Percentiles rank a stretch among this genome's conserved stretches.
phyloP scores from a whole-genome alignment of 2,329 filamentous ascomycete genomes.

The Curvularia sp. region DNA sequence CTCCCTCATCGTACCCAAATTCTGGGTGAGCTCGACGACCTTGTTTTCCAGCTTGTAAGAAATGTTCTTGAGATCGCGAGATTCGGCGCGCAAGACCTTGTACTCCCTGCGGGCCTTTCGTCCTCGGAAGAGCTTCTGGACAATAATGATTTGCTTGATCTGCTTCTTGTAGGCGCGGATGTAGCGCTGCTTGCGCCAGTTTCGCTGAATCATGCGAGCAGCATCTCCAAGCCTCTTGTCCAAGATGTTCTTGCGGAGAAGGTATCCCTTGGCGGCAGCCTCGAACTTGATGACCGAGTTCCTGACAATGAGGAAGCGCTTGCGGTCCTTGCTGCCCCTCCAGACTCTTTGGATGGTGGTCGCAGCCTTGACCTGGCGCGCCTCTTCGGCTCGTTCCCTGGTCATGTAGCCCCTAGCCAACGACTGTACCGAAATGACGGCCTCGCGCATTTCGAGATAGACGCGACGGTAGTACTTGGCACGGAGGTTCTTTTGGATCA shows the following conservation, averaged over 20 bases:
- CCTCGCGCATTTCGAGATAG: slow-evolving; percentile 84
- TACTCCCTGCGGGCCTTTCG: slow-evolving; percentile 80
- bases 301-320: slow-evolving; percentile 77
- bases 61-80: slow-evolving; percentile 97
- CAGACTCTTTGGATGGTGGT: slow-evolving; percentile 95
- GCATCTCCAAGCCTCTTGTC: slow-evolving; percentile 93
- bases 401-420: slow-evolving; percentile 78
- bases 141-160: slow-evolving; percentile 84
- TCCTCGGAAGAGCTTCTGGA: slow-evolving; percentile 93
- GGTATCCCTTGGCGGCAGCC: slow-evolving; percentile 87
- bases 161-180: slow-evolving; percentile 85
- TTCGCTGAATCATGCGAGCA: slow-evolving; percentile 85
- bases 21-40: slow-evolving; percentile 96
- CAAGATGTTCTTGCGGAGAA: slow-evolving; percentile 89
- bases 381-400: slow-evolving; percentile 77
- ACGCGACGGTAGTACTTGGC: slow-evolving; percentile 94
- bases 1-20: slow-evolving; percentile 86
- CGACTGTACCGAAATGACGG: slow-evolving; percentile 82
- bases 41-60: slow-evolving; percentile 99
- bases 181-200: slow-evolving; percentile 82
- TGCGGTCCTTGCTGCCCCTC: slow-evolving; percentile 90
- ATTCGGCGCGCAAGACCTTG: slow-evolving; percentile 91
- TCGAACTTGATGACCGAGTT: slow-evolving; percentile 87
- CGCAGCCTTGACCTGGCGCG: slow-evolving; percentile 82
- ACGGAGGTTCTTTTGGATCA: slow-evolving; percentile 98